Percentiles rank a stretch among this genome's conserved stretches.
Evolutionary conservation across 2,329 filamentous ascomycete species (phyloP).

Genomic region (Penicillium hesseltinei): DNA sequence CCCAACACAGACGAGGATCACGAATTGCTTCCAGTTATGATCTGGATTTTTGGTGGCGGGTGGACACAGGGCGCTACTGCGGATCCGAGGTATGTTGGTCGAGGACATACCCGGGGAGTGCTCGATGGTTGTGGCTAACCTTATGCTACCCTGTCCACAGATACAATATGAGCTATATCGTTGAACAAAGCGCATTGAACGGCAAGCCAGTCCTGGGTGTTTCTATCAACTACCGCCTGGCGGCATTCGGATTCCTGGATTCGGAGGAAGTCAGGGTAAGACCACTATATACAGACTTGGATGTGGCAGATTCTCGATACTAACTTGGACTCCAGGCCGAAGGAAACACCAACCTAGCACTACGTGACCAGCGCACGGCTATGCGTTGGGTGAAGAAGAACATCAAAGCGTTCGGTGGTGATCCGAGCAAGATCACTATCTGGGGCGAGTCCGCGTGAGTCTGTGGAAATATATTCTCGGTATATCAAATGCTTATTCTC

Average conservation of each 20-base stretch:
- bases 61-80: conserved; percentile 33
- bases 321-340: conserved; percentile 18
- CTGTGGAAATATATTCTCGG: background rate
- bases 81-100: conserved; percentile 27
- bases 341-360: conserved; percentile 30
- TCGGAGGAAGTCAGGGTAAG: conserved; percentile 31
- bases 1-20: conserved; percentile 1
- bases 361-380: conserved; percentile 36
- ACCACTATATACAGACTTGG: background rate
- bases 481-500: background rate
- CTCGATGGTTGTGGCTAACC: background rate
- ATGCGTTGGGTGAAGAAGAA: conserved; percentile 39
- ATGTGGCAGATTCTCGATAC: background rate
- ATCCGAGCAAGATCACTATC: conserved; percentile 35
- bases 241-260: conserved; percentile 34
- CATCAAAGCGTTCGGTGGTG: conserved; percentile 35
- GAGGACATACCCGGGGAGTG: background rate
- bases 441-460: conserved; percentile 39
- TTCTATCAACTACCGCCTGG: conserved; percentile 33
- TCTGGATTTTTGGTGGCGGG: conserved; percentile 35
- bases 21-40: conserved; percentile 26
- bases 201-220: conserved; percentile 31
- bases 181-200: conserved; percentile 28
- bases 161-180: conserved; percentile 36
- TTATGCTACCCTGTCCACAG: conserved; percentile 8